Evolutionary conservation across 1,284 basidiomycete species (phyloP), one percentile per base, ranked within the genome.

Genomic region (Marasmius oreades): DNA sequence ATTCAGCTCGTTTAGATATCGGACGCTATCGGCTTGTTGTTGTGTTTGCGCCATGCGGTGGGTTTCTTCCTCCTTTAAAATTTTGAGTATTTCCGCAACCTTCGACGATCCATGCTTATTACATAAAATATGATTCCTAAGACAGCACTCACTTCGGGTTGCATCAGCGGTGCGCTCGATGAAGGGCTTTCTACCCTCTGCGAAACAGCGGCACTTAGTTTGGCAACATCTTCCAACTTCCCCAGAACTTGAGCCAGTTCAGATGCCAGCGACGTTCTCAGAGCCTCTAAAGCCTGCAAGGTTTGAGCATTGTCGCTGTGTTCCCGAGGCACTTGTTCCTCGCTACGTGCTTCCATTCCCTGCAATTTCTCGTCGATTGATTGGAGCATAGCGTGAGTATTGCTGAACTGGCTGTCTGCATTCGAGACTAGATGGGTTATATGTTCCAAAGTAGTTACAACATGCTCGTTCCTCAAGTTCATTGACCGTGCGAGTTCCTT

Each of bases 1-100:
- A 63, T 90, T 90, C 34, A 90, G 75, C 65, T 90, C 87, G 59
- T 86, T 85, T 23, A 90, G 77, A 66, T 90, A 90, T 20, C 87
- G 79, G 56, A 85, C 81, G 59, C 80, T 88, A 59, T 90, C 88
- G 4, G 77, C 75, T 63, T 90, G 88, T 63, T 87, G 85, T 55
- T 82, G 79, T 20, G 74, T 64, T 61, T 83, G 79, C 2, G 77
- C 58, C 2, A 70, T 71, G 36, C 76, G 78, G 58, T 81, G 77
- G 18, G 68, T 73, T 53, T 76, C 72, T 5, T 80, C 80, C 23
- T 71, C 70, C 56, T 74, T 74, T 8, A 86, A 64, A 14, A 82
- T 64, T 5, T 64, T 64, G 45, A 82, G 53, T 20, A 85, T 72
- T 56, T 74, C 74, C 52, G 74, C 67, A 2, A 82, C 58, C 75